A percentile compares a stretch with the other conserved stretches of the same genome.
Conservation (phyloP, 1,284 basidiomycete genomes). For the Ustilago sp. region DNA sequence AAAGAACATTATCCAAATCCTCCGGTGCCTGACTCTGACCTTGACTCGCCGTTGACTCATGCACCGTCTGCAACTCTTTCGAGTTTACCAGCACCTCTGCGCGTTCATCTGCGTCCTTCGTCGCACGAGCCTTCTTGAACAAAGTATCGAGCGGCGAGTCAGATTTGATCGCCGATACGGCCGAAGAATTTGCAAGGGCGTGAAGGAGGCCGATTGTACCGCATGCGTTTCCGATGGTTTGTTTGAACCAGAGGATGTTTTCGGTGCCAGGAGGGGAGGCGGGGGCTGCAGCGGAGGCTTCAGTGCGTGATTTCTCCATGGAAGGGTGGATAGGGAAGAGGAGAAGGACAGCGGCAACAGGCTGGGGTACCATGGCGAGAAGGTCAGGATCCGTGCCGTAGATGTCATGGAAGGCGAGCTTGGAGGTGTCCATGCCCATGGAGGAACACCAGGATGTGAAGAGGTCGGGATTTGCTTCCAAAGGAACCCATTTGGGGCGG, state of each 20-base stretch:
- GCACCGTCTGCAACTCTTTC: slow-evolving; percentile 53
- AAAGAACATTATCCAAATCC: slow-evolving; percentile 60
- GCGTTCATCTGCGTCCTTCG: slow-evolving; percentile 28
- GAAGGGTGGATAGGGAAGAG: slow-evolving; percentile 71
- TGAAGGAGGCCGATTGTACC: slow-evolving; percentile 69
- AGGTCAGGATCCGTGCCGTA: slow-evolving; percentile 72
- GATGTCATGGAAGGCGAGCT: slow-evolving; percentile 72
- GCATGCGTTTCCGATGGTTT: slow-evolving; percentile 69
- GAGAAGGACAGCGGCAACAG: slow-evolving; percentile 72
- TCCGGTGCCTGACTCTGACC: slow-evolving; percentile 64
- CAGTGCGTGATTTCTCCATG: slow-evolving; percentile 41
- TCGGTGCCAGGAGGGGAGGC: slow-evolving; percentile 20
- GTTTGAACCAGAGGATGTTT: slow-evolving; percentile 63
- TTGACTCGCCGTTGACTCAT: slow-evolving; percentile 56
- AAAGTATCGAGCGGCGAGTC: slow-evolving; percentile 56
- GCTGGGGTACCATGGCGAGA: slow-evolving; percentile 71
- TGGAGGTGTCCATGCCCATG: slow-evolving; percentile 62
- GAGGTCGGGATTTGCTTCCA: slow-evolving; percentile 69
- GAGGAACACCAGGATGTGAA: slow-evolving; percentile 61
- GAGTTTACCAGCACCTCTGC: slow-evolving; percentile 43
- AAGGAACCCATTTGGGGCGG: slow-evolving; percentile 64
- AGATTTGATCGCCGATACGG: slow-evolving; percentile 38
- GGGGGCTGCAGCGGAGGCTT: slow-evolving; percentile 43
- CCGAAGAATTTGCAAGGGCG: slow-evolving; percentile 62
- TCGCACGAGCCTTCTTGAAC: slow-evolving; percentile 49